A percentile compares a stretch with the other conserved stretches of the same genome.
phyloP scores from a whole-genome alignment of 192 early-diverging fungal genomes.

The Backusella luteola region DNA sequence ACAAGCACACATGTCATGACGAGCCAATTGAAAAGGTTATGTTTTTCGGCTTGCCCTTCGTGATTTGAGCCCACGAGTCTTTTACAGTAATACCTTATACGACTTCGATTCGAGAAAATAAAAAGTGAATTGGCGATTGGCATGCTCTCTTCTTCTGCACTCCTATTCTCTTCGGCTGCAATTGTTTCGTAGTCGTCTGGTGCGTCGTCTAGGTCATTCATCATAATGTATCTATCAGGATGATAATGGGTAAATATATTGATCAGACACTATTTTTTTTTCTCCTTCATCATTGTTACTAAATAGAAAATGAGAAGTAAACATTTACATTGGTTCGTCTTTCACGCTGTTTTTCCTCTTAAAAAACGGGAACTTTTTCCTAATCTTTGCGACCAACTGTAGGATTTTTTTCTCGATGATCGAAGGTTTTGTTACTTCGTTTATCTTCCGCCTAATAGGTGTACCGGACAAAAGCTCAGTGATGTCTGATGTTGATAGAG shows the following conservation, averaged over 20 bases:
- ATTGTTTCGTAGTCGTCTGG: conserved; percentile 30
- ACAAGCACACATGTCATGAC: conserved; percentile 49
- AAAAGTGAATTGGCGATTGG: conserved; percentile 36
- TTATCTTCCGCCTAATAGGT: background rate
- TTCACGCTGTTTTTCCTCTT: background rate
- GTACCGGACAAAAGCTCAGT: background rate
- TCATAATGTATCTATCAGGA: background rate
- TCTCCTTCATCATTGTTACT: background rate
- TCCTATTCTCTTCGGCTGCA: conserved; percentile 33
- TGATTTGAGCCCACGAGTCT: conserved; percentile 38
- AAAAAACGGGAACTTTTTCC: background rate
- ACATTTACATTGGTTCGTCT: background rate
- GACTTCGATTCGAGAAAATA: conserved; percentile 47
- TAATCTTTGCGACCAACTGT: background rate
- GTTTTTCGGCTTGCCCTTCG: conserved; percentile 30
- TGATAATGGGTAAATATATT: background rate
- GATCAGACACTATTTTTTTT: background rate
- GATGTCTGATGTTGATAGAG: background rate
- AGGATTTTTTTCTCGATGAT: background rate
- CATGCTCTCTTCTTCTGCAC: conserved; percentile 8
- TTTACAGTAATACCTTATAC: conserved; percentile 44
- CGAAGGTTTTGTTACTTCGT: background rate
- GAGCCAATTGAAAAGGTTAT: conserved; percentile 45
- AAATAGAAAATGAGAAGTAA: background rate
- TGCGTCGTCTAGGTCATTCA: conserved; percentile 15